phyloP scores from a whole-genome alignment of 2,329 filamentous ascomycete species.

The Allantophomopsis cytisporea region DNA sequence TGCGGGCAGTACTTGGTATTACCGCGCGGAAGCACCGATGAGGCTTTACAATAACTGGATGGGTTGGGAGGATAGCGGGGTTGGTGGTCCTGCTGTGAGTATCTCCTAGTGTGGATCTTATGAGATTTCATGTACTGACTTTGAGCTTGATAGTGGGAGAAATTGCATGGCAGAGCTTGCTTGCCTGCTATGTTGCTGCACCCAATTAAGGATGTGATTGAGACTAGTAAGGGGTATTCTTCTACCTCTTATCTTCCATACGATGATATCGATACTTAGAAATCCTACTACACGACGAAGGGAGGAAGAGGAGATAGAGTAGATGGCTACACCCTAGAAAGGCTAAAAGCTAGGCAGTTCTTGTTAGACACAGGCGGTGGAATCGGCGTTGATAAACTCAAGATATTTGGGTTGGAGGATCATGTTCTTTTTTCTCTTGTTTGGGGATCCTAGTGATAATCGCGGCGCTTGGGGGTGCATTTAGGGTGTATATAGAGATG shows the following conservation, averaged over 20 bases:
- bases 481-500: too few species aligned
- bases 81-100: slow-evolving; percentile 30
- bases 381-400: too few species aligned
- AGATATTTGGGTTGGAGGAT: too few species aligned
- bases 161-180: slow-evolving; percentile 38
- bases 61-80: slow-evolving; percentile 39
- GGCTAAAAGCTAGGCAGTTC: too few species aligned
- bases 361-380: too few species aligned
- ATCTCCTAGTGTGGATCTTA: not conserved
- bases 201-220: slow-evolving; percentile 42
- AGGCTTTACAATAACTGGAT: slow-evolving; percentile 50
- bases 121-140: not conserved
- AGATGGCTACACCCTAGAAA: too few species aligned
- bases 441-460: too few species aligned
- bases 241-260: slow-evolving; percentile 28
- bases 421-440: too few species aligned
- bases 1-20: slow-evolving; percentile 48
- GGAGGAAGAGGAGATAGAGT: too few species aligned
- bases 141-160: slow-evolving; percentile 32
- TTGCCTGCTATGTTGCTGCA: slow-evolving; percentile 45
- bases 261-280: not conserved
- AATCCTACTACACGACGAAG: too few species aligned
- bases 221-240: slow-evolving; percentile 29
- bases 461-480: too few species aligned
- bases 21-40: slow-evolving; percentile 40